Percentiles rank a stretch among this genome's conserved stretches.
phyloP scores from a whole-genome alignment of 176 grass and related monocot genomes.

The Zoysia japonica region DNA sequence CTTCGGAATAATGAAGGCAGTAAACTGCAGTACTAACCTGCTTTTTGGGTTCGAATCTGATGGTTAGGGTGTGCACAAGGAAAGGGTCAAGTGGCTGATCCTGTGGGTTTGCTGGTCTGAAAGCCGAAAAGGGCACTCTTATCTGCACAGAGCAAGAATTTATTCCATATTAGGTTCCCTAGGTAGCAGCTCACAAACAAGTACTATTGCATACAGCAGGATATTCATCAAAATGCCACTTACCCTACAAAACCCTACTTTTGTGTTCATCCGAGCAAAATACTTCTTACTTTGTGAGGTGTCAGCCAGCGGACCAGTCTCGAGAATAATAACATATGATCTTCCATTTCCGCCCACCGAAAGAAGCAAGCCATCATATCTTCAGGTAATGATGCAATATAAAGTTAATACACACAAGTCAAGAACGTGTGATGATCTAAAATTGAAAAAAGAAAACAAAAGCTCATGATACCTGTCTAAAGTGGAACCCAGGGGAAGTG shows the following conservation, averaged over 20 bases:
- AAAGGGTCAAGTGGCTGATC: constrained; percentile 93
- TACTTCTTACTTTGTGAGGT: constrained; percentile 91
- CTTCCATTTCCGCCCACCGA: constrained; percentile 97
- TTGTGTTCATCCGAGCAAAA: constrained; percentile 93
- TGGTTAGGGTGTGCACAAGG: constrained; percentile 96
- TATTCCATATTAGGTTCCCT: background rate
- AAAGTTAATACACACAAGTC: constrained; percentile 22
- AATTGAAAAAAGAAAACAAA: constrained; percentile 16
- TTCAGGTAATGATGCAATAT: constrained; percentile 28
- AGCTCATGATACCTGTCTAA: constrained; percentile 73
- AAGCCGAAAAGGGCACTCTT: constrained; percentile 91
- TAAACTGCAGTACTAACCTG: constrained; percentile 51
- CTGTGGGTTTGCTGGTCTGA: constrained; percentile 79
- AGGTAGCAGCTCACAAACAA: background rate
- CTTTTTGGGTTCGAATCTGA: constrained; percentile 92
- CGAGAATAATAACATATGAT: constrained; percentile 94
- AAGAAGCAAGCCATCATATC: constrained; percentile 92
- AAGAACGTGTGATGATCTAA: constrained; percentile 17
- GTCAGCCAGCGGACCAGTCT: constrained; percentile 91
- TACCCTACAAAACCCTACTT: constrained; percentile 96
- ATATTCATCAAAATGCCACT: constrained; percentile 35
- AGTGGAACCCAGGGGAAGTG: constrained; percentile 91
- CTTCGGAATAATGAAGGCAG: background rate
- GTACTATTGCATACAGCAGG: background rate
- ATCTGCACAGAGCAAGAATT: constrained; percentile 58